A percentile compares a stretch with the other conserved stretches of the same genome.
Evolutionary conservation across 148 eudicot genomes (phyloP).

Genomic region (Chenopodium album): DNA sequence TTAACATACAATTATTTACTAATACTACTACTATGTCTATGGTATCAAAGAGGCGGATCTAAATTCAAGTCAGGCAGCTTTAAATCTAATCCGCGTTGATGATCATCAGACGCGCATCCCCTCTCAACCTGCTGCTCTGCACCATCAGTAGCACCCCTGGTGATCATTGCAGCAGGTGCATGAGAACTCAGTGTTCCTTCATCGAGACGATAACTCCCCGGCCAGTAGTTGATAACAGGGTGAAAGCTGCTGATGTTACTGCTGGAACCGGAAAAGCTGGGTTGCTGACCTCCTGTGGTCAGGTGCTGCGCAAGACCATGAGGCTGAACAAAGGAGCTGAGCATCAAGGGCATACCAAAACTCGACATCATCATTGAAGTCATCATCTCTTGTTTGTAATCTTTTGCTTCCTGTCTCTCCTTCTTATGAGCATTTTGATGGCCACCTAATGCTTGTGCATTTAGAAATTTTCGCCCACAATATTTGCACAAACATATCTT

Average conservation of each 20-base stretch:
- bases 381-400: conserved; percentile 13
- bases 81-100: conserved; percentile 8
- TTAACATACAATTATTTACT: too few species aligned
- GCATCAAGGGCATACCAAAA: not conserved
- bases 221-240: conserved; percentile 15
- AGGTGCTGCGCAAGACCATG: conserved; percentile 11
- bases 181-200: not conserved
- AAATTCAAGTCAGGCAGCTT: conserved; percentile 29
- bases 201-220: conserved; percentile 16
- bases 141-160: not conserved
- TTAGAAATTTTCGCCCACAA: conserved; percentile 47
- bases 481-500: conserved; percentile 51
- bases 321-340: conserved; percentile 6
- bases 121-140: not conserved
- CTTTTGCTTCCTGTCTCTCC: conserved; percentile 33
- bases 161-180: conserved; percentile 1
- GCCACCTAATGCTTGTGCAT: conserved; percentile 55
- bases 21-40: too few species aligned
- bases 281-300: not conserved
- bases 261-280: not conserved
- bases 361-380: conserved; percentile 1
- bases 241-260: not conserved
- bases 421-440: conserved; percentile 64
- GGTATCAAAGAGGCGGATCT: conserved; percentile 16
- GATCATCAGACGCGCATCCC: not conserved